Conservation (phyloP, 2,329 filamentous ascomycete genomes). For the Periconia sp. region DNA sequence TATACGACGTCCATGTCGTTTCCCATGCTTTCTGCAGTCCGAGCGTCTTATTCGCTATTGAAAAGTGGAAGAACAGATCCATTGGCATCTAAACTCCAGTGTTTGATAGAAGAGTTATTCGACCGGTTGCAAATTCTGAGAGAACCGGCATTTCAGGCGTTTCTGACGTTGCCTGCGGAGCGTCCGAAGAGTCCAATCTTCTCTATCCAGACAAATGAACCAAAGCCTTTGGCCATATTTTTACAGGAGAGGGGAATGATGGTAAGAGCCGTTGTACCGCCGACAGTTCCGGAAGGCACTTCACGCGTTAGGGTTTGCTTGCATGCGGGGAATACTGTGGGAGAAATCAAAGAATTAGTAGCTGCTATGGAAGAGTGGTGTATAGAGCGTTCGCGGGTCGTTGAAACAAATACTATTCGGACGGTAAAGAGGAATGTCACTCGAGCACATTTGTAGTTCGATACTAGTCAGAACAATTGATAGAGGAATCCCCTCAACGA, state of each 20-base stretch:
- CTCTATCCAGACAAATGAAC: conserved; percentile 30
- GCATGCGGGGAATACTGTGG: conserved; percentile 46
- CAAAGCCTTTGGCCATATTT: conserved; percentile 27
- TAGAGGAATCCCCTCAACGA: no score
- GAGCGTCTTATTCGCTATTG: conserved; percentile 34
- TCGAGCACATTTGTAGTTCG: background rate
- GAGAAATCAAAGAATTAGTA: conserved; percentile 38
- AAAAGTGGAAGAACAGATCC: conserved; percentile 17
- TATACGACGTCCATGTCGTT: conserved; percentile 48
- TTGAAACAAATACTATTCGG: background rate
- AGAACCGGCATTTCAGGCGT: conserved; percentile 5
- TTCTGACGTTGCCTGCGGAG: conserved; percentile 24
- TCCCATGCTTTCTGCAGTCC: conserved; percentile 45
- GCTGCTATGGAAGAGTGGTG: conserved; percentile 35
- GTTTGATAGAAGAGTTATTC: conserved; percentile 25
- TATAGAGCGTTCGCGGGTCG: background rate
- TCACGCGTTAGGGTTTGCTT: conserved; percentile 45
- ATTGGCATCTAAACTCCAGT: conserved; percentile 26
- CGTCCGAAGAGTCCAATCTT: conserved; percentile 38
- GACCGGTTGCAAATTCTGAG: conserved; percentile 16
- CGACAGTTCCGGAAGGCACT: conserved; percentile 45
- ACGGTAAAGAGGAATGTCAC: background rate
- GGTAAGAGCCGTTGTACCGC: conserved; percentile 42
- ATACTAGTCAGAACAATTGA: no score
- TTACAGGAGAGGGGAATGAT: conserved; percentile 35